Percentiles rank a stretch among this genome's conserved stretches.
These are phyloP conservation scores for Neofusicoccum umdonicola DNA, from an alignment of 2,329 filamentous ascomycete genomes.

Conservation along the genomic window DNA sequence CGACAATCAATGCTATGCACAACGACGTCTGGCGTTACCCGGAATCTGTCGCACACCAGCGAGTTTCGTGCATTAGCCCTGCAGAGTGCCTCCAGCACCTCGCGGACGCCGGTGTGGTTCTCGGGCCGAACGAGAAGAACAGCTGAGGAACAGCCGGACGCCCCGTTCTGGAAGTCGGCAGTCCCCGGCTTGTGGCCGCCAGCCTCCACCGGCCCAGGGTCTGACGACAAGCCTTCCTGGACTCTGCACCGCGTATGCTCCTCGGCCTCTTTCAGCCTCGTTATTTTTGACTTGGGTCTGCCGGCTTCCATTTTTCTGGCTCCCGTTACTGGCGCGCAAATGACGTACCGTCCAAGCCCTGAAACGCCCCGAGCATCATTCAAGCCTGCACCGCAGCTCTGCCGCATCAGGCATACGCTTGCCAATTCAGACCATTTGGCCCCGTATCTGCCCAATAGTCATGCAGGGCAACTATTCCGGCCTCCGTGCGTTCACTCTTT, in stretches of 20 bases:
- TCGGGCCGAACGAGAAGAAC: neutral
- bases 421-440: neutral
- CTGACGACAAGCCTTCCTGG: constrained; percentile 2
- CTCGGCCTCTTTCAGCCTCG: neutral
- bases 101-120: neutral
- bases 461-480: neutral
- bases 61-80: neutral
- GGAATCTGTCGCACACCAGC: neutral
- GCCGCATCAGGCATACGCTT: neutral
- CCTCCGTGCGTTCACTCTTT: neutral
- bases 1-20: neutral
- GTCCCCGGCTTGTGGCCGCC: neutral
- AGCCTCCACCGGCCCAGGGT: neutral
- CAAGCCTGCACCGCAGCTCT: neutral
- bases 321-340: neutral
- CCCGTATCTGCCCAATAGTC: neutral
- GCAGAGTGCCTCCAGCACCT: neutral
- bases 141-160: neutral
- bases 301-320: neutral
- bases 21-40: neutral
- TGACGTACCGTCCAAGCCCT: neutral
- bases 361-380: neutral
- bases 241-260: neutral
- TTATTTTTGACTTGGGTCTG: neutral
- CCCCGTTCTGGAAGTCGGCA: neutral